phyloP scores from a whole-genome alignment of 768 basidiomycete genomes.

The Russula brevipes region DNA sequence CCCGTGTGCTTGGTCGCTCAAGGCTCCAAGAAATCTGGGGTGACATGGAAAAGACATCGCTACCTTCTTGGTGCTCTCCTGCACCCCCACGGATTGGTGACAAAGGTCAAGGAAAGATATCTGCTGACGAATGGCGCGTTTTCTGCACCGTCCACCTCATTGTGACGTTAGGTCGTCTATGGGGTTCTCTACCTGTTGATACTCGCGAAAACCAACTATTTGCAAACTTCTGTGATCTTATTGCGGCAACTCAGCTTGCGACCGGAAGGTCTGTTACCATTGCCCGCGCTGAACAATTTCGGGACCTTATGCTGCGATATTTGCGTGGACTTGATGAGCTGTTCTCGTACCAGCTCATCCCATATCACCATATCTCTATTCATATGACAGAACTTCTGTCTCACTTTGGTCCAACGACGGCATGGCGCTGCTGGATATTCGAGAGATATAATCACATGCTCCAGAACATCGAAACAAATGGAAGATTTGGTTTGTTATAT shows the following conservation, averaged over 20 bases:
- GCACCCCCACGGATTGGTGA: slow-evolving; percentile 23
- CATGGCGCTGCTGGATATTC: not conserved
- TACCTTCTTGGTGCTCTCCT: slow-evolving; percentile 28
- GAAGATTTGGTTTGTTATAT: not conserved
- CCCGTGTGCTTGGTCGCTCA: too few species aligned
- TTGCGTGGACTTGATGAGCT: slow-evolving; percentile 30
- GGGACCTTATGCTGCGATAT: slow-evolving; percentile 30
- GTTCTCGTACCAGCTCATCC: slow-evolving; percentile 27
- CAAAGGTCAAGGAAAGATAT: slow-evolving; percentile 26
- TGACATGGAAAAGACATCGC: slow-evolving; percentile 17
- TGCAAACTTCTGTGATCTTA: too few species aligned
- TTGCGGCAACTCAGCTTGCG: too few species aligned
- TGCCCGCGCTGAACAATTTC: too few species aligned
- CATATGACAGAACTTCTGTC: not conserved
- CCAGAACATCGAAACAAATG: not conserved
- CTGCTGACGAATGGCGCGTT: not conserved
- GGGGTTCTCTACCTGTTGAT: too few species aligned
- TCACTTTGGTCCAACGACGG: not conserved
- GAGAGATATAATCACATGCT: not conserved
- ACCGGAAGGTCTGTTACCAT: too few species aligned
- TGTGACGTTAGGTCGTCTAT: too few species aligned
- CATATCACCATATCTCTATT: not conserved
- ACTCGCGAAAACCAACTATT: too few species aligned
- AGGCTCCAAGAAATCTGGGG: too few species aligned
- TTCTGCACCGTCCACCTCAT: not conserved